Conservation (phyloP, 1,284 basidiomycete species). For the Papiliotrema flavescens region DNA sequence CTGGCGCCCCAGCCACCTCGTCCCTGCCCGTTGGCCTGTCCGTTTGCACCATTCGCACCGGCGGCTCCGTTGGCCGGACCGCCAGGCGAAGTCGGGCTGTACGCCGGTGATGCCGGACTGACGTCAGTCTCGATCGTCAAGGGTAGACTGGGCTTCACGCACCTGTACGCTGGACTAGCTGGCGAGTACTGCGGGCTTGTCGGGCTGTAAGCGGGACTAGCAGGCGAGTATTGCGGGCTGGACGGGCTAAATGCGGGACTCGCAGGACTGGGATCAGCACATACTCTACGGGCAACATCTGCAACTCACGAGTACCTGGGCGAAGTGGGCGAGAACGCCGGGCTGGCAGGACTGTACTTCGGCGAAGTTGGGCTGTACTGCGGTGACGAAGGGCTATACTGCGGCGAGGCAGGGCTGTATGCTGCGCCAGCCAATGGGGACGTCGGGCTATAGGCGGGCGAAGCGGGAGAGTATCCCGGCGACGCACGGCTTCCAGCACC, state of each 20-base stretch:
- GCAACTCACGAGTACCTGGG: constrained; percentile 2
- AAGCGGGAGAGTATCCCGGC: constrained; percentile 26
- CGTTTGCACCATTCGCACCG: background rate
- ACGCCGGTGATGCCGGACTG: constrained; percentile 45
- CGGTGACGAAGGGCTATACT: constrained; percentile 70
- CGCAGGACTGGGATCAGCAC: constrained; percentile 45
- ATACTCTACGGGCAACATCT: constrained; percentile 38
- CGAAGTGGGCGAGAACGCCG: constrained; percentile 52
- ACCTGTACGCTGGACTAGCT: constrained; percentile 35
- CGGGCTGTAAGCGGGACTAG: constrained; percentile 75
- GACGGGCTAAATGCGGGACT: constrained; percentile 71
- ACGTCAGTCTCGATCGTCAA: background rate
- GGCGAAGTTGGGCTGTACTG: constrained; percentile 66
- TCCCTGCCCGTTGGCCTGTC: background rate
- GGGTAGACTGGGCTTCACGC: background rate
- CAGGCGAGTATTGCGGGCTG: constrained; percentile 75
- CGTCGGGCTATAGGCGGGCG: constrained; percentile 59
- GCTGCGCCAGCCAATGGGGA: constrained; percentile 65
- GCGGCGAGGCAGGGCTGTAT: constrained; percentile 51
- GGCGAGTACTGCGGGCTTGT: constrained; percentile 52
- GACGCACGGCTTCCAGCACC: constrained; percentile 18
- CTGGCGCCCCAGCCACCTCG: background rate
- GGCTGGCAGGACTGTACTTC: constrained; percentile 33
- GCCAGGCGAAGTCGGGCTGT: constrained; percentile 71
- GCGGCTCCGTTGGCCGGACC: constrained; percentile 8